Percentiles rank a stretch among this genome's conserved stretches.
Conservation (phyloP, 1,284 basidiomycete species). For the Ganoderma lucidum region DNA sequence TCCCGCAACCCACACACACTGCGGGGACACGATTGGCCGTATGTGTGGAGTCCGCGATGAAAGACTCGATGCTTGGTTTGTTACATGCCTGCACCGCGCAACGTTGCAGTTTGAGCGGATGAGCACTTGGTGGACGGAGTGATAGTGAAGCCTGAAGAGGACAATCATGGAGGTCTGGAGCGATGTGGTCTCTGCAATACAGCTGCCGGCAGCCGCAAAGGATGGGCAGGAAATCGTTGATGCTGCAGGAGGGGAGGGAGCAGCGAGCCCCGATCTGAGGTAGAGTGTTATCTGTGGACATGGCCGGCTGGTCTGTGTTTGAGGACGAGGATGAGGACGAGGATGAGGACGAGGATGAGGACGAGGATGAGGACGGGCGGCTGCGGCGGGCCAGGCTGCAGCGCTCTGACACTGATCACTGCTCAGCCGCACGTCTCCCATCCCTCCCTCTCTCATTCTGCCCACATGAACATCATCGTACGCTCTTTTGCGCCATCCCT, state of each 20-base stretch:
- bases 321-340: background rate
- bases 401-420: background rate
- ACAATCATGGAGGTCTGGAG: conserved; percentile 67
- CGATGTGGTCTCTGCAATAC: conserved; percentile 66
- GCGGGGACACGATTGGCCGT: conserved; percentile 44
- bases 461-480: conserved; percentile 79
- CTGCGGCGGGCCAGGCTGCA: background rate
- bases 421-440: background rate
- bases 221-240: conserved; percentile 74
- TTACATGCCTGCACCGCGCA: conserved; percentile 61
- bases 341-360: background rate
- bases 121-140: conserved; percentile 8
- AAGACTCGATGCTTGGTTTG: conserved; percentile 59
- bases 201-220: conserved; percentile 58
- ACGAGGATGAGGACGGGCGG: background rate
- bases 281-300: conserved; percentile 10
- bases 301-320: background rate
- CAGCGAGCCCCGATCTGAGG: conserved; percentile 61
- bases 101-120: conserved; percentile 47
- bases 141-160: conserved; percentile 26
- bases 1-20: conserved; percentile 60
- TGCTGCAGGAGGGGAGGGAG: conserved; percentile 56
- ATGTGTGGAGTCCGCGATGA: conserved; percentile 40
- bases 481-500: conserved; percentile 36
- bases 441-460: conserved; percentile 19